These are phyloP conservation scores for Chalara sp. DNA, from an alignment of 2,329 filamentous ascomycete species.

Conservation along the genomic window DNA sequence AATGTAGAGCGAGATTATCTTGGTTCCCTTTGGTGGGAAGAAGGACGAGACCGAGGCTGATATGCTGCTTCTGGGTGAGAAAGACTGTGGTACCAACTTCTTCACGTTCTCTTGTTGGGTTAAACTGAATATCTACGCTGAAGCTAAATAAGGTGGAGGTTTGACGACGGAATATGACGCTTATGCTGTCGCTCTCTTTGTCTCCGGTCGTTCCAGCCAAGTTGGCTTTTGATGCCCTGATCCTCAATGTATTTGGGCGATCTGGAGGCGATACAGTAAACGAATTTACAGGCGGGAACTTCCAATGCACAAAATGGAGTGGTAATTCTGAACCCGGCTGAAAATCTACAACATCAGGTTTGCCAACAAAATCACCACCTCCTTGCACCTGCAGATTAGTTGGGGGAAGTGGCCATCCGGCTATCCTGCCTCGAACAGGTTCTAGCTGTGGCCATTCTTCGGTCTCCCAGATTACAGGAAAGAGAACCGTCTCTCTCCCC, in stretches of 20 bases:
- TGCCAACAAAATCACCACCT: slow-evolving; percentile 34
- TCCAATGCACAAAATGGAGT: slow-evolving; percentile 48
- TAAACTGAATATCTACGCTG: slow-evolving; percentile 39
- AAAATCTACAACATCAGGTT: slow-evolving; percentile 39
- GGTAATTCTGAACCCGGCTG: slow-evolving; percentile 36
- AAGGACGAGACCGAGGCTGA: slow-evolving; percentile 28
- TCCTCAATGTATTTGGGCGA: slow-evolving; percentile 36
- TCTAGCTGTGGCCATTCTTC: slow-evolving; percentile 40
- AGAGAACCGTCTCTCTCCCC: slow-evolving; percentile 45
- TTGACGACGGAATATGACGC: slow-evolving; percentile 47
- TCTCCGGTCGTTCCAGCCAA: slow-evolving; percentile 43
- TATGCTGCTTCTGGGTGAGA: slow-evolving; percentile 39
- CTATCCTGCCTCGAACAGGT: slow-evolving; percentile 37
- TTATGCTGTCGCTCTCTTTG: slow-evolving; percentile 36
- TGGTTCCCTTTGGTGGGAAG: slow-evolving; percentile 24
- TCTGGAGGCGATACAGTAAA: slow-evolving; percentile 38
- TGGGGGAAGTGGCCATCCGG: slow-evolving; percentile 33
- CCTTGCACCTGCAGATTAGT: slow-evolving; percentile 30
- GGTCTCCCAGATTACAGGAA: slow-evolving; percentile 39
- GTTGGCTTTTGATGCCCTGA: slow-evolving; percentile 43
- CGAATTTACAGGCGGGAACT: slow-evolving; percentile 40
- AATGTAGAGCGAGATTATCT: not conserved
- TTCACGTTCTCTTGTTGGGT: slow-evolving; percentile 37
- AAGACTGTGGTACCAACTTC: slow-evolving; percentile 46
- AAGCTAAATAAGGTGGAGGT: slow-evolving; percentile 48